Evolutionary conservation across 2,329 filamentous ascomycete species (phyloP), one percentile per base, ranked within the genome.

Genomic region (Pseudogymnoascus sp.): DNA sequence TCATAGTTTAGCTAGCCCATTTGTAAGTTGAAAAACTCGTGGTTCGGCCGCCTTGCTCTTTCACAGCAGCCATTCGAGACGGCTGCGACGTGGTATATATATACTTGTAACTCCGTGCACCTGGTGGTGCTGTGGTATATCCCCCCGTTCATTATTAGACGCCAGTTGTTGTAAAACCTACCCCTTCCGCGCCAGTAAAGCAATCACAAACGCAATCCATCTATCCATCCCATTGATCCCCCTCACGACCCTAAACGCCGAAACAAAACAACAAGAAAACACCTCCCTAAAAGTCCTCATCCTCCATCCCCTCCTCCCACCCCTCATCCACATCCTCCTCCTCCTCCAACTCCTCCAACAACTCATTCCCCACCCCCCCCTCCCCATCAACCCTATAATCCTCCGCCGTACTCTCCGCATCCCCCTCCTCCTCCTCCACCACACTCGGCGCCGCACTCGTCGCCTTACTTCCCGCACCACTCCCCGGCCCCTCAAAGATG

Each of bases 401-500:
- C 44, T 53, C 44, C 14, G 44, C 23, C 23, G 44, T 28, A 53
- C 44, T 53, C 23, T 53, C 44, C 44, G 11, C 40, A 44, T 44
- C 40, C 40, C 40, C 40, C 16, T 18, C 42, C 12, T 50, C 44
- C 23, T 31, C 44, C 14, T 31, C 44, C 23, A 31, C 70, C 53
- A 68, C 68, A n/a, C 68, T 70, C 61, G 74, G 77, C 4, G 72
- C 70, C 12, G 70, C 72, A 60, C 77, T 76, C 7, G 75, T 76
- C 0, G 78, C 77, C 11, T 78, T 78, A 23, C 81, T 83, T 0
- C 73, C 66, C 77, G 76, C 18, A 75, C 73, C 68, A 21, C 81
- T 83, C 0, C 73, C 66, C 77, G 76, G 21, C 75, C 73, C 68
- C 14, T 82, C 79, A 65, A 87, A 86, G 23, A 87, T 78, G 64